Evolutionary conservation across 192 early-diverging fungal species (phyloP), one percentile per base, ranked within the genome.

Genomic region (Umbelopsis vinacea): DNA sequence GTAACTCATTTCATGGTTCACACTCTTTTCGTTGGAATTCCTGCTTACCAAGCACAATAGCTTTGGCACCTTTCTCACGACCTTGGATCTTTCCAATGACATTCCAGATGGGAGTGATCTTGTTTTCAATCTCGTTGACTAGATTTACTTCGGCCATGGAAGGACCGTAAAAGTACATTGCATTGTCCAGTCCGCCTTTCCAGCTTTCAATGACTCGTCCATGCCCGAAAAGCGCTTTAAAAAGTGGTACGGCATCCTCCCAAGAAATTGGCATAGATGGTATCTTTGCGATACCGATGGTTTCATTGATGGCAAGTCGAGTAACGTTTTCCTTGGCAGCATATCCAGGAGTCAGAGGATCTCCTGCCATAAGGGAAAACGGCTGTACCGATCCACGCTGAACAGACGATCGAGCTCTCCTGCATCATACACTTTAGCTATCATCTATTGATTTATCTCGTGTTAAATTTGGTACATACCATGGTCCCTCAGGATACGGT

Each of bases 251-350:
- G 17, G 87, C 90, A 53, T 89, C 85, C 66, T 79, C 69, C 77
- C 89, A 90, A 2, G 87, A 89, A 10, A 91, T 72, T 8, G 90
- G 90, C 29, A 91, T 74, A 12, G 87, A 87, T 15, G 90, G 90
- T 15, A 91, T 91, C 24, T 66, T 67, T 54, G 84, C 81, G 29
- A 90, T 46, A 46, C 72, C 82, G 10, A 66, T 76, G 2, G 89
- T 80, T 10, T 88, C 79, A 12, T 77, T 72, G 7, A 72, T 71
- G 6, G 74, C 68, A n/a, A 89, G 68, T 66, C 85, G 80, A 22
- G 70, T 66, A 7, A 81, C 81, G 66, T 81, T 71, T 35, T 76
- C 75, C 9, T 76, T 84, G 2, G 89, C 73, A 12, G 89, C 72
- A 40, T 81, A 79, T n/a, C 85, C 85, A 0, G 88, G 89, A 19